Percentiles rank a stretch among this genome's conserved stretches.
These are phyloP conservation scores for Lactarius akahatsu DNA, from an alignment of 768 basidiomycete genomes.

Conservation along the genomic window DNA sequence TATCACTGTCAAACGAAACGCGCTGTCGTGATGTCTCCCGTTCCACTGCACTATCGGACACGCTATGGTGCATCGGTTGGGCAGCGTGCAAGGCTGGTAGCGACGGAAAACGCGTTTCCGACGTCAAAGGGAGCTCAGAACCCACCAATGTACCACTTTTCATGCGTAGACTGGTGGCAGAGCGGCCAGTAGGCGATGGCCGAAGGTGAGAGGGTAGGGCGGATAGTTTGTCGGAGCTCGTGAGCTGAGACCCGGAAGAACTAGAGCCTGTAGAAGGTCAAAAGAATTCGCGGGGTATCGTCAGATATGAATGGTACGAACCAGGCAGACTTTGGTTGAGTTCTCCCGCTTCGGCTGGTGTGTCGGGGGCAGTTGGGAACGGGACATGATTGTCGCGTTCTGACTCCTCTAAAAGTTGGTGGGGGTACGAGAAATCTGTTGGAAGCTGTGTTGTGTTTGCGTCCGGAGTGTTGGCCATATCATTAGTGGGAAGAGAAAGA, in stretches of 20 bases:
- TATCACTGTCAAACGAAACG: slow-evolving; percentile 57
- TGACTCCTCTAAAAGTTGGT: slow-evolving; percentile 13
- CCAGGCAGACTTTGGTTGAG: slow-evolving; percentile 3
- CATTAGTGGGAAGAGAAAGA: neutral
- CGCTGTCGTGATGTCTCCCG: slow-evolving; percentile 49
- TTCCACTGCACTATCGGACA: slow-evolving; percentile 39
- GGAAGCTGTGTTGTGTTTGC: neutral
- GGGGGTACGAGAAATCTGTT: slow-evolving; percentile 5
- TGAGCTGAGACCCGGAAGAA: slow-evolving; percentile 36
- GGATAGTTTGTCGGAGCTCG: slow-evolving; percentile 48
- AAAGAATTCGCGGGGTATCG: neutral
- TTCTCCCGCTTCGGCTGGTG: neutral
- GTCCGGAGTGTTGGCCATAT: slow-evolving; percentile 9
- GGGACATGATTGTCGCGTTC: neutral
- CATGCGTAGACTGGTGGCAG: slow-evolving; percentile 36
- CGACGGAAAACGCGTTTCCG: slow-evolving; percentile 35
- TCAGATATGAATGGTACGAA: neutral
- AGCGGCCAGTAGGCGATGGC: slow-evolving; percentile 37
- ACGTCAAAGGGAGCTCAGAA: slow-evolving; percentile 27
- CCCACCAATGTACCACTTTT: slow-evolving; percentile 41
- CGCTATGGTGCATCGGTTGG: slow-evolving; percentile 29
- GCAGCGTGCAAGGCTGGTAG: slow-evolving; percentile 38
- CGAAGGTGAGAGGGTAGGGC: slow-evolving; percentile 37
- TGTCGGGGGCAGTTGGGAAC: neutral
- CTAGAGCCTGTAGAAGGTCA: slow-evolving; percentile 28